These are phyloP conservation scores for Sphaerobolus stellatus DNA, from an alignment of 1,284 basidiomycete genomes.

Conservation along the genomic window DNA sequence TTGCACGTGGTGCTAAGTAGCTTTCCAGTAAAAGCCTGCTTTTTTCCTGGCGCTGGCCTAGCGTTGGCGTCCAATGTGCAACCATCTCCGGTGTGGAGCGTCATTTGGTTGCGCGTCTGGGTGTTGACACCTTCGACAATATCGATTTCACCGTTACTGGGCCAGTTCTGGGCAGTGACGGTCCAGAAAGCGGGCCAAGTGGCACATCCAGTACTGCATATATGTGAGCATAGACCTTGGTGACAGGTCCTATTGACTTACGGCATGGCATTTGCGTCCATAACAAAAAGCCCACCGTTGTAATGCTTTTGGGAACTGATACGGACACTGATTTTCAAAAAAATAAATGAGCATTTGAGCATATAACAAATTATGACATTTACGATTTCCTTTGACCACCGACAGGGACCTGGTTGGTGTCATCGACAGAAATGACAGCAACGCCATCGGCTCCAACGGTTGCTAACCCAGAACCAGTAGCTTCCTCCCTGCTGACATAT, in stretches of 20 bases:
- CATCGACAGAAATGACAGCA: constrained; percentile 63
- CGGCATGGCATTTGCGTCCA: constrained; percentile 57
- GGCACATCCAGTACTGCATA: constrained; percentile 61
- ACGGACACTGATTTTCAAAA: constrained; percentile 59
- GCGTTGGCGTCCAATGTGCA: constrained; percentile 48
- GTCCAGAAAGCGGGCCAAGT: constrained; percentile 78
- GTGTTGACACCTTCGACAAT: constrained; percentile 71
- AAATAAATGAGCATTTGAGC: constrained; percentile 10
- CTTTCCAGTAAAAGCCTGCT: constrained; percentile 31
- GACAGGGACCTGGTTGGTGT: constrained; percentile 45
- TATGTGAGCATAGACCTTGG: constrained; percentile 26
- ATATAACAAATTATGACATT: constrained; percentile 25
- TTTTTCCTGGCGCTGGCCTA: constrained; percentile 25
- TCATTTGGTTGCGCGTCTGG: constrained; percentile 58
- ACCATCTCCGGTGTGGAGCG: constrained; percentile 62
- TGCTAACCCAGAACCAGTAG: constrained; percentile 51
- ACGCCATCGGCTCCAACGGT: constrained; percentile 55
- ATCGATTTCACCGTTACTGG: constrained; percentile 71
- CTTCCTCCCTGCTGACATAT: constrained; percentile 49
- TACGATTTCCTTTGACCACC: constrained; percentile 66
- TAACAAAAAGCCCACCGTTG: constrained; percentile 70
- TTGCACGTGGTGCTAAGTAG: constrained; percentile 47
- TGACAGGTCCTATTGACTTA: neutral
- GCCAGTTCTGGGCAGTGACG: constrained; percentile 64
- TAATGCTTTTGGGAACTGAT: constrained; percentile 68